These are phyloP conservation scores for Prunus yedoensis DNA, from an alignment of 331 rosid genomes.

Conservation along the genomic window DNA sequence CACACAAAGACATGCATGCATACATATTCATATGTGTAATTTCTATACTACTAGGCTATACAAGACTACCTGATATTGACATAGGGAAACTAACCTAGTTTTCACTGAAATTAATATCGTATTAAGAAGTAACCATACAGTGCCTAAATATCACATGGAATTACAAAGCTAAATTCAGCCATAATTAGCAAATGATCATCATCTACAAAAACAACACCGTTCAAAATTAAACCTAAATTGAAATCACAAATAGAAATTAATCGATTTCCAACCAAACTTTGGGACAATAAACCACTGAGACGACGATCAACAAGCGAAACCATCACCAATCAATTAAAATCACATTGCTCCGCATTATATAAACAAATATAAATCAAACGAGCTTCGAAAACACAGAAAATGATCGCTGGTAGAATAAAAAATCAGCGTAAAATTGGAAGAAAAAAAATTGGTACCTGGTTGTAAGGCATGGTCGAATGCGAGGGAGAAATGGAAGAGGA, in stretches of 20 bases:
- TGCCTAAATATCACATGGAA: background rate
- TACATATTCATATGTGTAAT: background rate
- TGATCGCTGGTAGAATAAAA: background rate
- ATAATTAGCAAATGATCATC: background rate
- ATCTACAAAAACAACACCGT: background rate
- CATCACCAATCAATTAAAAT: background rate
- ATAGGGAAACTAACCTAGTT: background rate
- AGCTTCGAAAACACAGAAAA: conserved; percentile 5
- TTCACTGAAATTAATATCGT: background rate
- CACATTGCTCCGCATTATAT: background rate
- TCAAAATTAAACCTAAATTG: background rate
- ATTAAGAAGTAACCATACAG: background rate
- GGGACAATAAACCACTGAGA: background rate
- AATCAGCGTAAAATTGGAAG: background rate
- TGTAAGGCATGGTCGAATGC: conserved; percentile 45
- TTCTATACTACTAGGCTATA: background rate
- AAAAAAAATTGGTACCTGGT: conserved; percentile 45
- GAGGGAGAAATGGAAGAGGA: conserved; percentile 18
- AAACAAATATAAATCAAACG: background rate
- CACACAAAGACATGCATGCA: too few species aligned
- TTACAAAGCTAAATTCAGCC: background rate
- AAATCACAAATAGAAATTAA: background rate
- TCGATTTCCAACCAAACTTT: background rate
- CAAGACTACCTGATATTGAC: background rate
- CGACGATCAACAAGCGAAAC: conserved; percentile 1